Evolutionary conservation across 1,139 yeast genomes (phyloP).

Genomic region (Yamadazyma dushanensis): DNA sequence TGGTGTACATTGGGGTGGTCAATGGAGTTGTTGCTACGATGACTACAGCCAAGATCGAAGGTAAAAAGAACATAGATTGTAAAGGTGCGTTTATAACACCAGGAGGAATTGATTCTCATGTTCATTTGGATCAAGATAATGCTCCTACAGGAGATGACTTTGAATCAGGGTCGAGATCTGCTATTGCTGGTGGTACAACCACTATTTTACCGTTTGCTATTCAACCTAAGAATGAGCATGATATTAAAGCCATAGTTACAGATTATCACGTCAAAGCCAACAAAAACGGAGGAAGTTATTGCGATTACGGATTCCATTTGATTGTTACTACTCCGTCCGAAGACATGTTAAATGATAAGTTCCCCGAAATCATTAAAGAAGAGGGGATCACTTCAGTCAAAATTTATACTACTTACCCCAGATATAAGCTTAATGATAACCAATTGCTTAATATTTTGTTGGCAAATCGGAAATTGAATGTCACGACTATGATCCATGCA

Average conservation of each 20-base stretch:
- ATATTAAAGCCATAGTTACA: constrained; percentile 23
- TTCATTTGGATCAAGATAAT: constrained; percentile 83
- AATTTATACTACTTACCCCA: constrained; percentile 47
- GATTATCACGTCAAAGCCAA: constrained; percentile 30
- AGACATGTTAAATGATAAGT: constrained; percentile 22
- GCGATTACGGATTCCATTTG: constrained; percentile 48
- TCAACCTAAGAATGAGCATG: constrained; percentile 31
- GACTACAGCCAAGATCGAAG: constrained; percentile 30
- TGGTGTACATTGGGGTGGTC: constrained; percentile 34
- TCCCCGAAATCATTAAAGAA: constrained; percentile 10
- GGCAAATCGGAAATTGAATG: constrained; percentile 37
- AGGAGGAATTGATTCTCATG: constrained; percentile 54
- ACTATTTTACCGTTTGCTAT: constrained; percentile 44
- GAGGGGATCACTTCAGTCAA: constrained; percentile 45
- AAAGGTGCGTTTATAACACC: constrained; percentile 47
- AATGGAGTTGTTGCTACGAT: constrained; percentile 38
- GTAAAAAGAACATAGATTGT: constrained; percentile 38
- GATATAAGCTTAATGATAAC: constrained; percentile 38
- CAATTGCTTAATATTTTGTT: constrained; percentile 38
- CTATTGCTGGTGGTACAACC: constrained; percentile 63
- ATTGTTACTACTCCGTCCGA: constrained; percentile 29
- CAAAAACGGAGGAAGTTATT: constrained; percentile 27
- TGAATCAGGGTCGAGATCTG: constrained; percentile 79
- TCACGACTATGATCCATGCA: constrained; percentile 51
- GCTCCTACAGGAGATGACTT: constrained; percentile 89